phyloP scores from a whole-genome alignment of 148 eudicot species.

The Rhododendron molle region DNA sequence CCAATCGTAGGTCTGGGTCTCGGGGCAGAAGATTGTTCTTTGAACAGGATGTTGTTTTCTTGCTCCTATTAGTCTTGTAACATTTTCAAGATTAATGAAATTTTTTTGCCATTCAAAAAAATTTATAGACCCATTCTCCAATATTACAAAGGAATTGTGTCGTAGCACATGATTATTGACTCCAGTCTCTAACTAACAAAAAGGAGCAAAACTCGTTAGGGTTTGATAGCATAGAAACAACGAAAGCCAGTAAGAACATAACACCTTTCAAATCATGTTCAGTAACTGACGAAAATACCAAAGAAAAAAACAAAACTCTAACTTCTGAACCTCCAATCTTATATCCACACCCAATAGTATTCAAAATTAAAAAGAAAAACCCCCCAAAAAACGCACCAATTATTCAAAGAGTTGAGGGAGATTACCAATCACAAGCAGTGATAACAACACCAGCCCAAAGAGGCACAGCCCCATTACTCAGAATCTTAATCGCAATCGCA shows the following conservation, averaged over 20 bases:
- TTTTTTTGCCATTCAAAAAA: not conserved
- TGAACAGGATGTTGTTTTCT: too few species aligned
- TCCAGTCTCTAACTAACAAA: not conserved
- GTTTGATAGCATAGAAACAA: not conserved
- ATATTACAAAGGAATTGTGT: not conserved
- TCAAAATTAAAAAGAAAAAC: not conserved
- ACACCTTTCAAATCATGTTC: not conserved
- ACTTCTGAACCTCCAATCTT: not conserved
- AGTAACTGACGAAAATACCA: not conserved
- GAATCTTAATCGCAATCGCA: slow-evolving; percentile 88
- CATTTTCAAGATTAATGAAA: too few species aligned
- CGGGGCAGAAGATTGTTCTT: too few species aligned
- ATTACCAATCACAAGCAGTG: slow-evolving; percentile 91
- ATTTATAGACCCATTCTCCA: not conserved
- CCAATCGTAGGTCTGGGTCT: too few species aligned
- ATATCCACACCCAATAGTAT: not conserved
- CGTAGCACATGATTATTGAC: not conserved
- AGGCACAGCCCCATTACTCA: slow-evolving; percentile 73
- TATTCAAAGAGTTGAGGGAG: not conserved
- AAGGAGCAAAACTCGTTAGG: not conserved
- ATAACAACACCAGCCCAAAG: slow-evolving; percentile 97
- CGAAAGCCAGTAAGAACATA: not conserved
- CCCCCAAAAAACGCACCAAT: not conserved
- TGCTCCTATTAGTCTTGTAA: too few species aligned
- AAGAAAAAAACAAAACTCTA: not conserved